Conservation (phyloP, 225 moss, liverwort and hornwort genomes). For the Polytrichum commune region DNA sequence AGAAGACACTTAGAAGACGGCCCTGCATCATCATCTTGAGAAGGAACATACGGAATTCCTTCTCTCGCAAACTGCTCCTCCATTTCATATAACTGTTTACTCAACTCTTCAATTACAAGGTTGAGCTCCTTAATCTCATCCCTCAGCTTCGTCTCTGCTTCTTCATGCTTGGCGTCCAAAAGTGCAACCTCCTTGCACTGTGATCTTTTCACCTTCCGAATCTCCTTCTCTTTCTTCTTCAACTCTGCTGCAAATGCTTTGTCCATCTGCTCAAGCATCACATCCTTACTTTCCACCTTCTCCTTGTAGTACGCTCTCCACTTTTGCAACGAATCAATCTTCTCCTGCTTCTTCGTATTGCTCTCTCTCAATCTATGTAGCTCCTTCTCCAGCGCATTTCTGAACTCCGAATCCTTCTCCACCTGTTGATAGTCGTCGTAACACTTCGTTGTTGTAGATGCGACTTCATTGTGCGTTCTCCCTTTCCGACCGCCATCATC, state of each 20-base stretch:
- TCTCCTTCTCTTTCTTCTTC: conserved; percentile 20
- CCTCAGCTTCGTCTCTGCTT: conserved; percentile 31
- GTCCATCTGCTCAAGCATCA: conserved; percentile 25
- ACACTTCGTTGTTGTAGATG: conserved; percentile 4
- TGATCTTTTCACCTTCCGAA: conserved; percentile 18
- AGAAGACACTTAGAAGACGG: conserved; percentile 40
- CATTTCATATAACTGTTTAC: conserved; percentile 47
- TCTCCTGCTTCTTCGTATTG: conserved; percentile 39
- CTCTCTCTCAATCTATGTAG: conserved; percentile 22
- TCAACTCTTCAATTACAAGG: conserved; percentile 44
- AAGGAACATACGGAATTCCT: conserved; percentile 35
- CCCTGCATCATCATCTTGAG: conserved; percentile 26
- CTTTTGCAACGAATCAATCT: conserved; percentile 49
- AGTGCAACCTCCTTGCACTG: conserved; percentile 20
- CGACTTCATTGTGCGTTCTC: background rate
- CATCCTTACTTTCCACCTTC: conserved; percentile 27
- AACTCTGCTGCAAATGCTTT: conserved; percentile 15
- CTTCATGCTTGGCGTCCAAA: conserved; percentile 19
- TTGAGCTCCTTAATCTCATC: conserved; percentile 39
- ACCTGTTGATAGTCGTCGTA: conserved; percentile 12
- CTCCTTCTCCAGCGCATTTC: conserved; percentile 16
- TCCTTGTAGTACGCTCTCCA: conserved; percentile 40
- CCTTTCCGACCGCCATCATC: background rate
- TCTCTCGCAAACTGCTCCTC: conserved; percentile 53
- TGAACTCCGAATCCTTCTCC: conserved; percentile 7